Percentiles rank a stretch among this genome's conserved stretches.
Conservation (phyloP, 2,329 filamentous ascomycete species). For the Colletotrichum limetticola region DNA sequence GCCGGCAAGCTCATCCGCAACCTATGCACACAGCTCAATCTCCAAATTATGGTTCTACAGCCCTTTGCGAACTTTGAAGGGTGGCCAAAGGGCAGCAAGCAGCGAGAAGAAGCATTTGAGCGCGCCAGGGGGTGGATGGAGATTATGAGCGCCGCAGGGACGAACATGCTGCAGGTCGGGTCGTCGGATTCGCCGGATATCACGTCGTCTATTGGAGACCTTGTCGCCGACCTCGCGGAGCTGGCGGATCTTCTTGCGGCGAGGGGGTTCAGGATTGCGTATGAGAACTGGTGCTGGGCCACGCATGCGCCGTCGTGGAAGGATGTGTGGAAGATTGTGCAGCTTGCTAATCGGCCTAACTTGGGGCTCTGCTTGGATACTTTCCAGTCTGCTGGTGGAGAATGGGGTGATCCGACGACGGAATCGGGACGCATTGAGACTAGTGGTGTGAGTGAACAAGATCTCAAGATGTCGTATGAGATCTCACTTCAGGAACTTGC, state of each 20-base stretch:
- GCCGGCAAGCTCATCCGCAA: slow-evolving; percentile 65
- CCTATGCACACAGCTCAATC: slow-evolving; percentile 62
- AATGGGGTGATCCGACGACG: slow-evolving; percentile 79
- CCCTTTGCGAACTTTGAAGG: slow-evolving; percentile 83
- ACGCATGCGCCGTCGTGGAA: slow-evolving; percentile 76
- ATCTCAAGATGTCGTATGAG: slow-evolving; percentile 62
- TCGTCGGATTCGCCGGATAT: slow-evolving; percentile 73
- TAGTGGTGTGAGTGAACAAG: slow-evolving; percentile 47
- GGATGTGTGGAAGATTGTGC: slow-evolving; percentile 75
- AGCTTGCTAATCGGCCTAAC: slow-evolving; percentile 70
- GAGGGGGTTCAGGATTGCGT: slow-evolving; percentile 71
- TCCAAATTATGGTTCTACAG: slow-evolving; percentile 78
- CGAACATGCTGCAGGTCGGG: slow-evolving; percentile 76
- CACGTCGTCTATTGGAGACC: slow-evolving; percentile 56
- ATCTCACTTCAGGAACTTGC: slow-evolving; percentile 67
- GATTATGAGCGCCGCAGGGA: slow-evolving; percentile 77
- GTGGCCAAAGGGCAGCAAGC: slow-evolving; percentile 68
- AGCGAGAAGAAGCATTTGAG: slow-evolving; percentile 70
- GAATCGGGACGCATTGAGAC: slow-evolving; percentile 66
- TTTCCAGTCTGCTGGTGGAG: slow-evolving; percentile 78
- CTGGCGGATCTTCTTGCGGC: slow-evolving; percentile 71
- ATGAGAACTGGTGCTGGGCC: slow-evolving; percentile 88
- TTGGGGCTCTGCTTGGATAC: slow-evolving; percentile 82
- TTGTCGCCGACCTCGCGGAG: slow-evolving; percentile 71
- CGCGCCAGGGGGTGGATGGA: slow-evolving; percentile 74